Percentiles rank a stretch among this genome's conserved stretches.
Evolutionary conservation across 441 rosid genomes (phyloP).

Genomic region (Dalechampia spathulata): DNA sequence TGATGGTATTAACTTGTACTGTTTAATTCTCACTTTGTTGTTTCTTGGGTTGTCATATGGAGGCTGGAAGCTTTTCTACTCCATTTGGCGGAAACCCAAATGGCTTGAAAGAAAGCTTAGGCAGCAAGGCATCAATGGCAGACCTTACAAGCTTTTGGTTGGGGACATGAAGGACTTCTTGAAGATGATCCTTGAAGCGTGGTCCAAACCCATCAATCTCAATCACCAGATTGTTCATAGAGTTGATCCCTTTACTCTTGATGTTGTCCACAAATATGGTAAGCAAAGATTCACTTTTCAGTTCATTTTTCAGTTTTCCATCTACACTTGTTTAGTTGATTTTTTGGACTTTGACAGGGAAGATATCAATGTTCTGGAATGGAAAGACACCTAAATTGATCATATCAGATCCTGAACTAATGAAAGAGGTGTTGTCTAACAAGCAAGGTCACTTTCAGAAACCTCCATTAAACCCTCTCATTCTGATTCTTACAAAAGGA

Average conservation of each 20-base stretch:
- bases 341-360: conserved; percentile 28
- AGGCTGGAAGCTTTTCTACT: conserved; percentile 15
- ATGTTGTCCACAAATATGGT: conserved; percentile 34
- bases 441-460: conserved; percentile 36
- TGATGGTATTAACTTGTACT: conserved; percentile 5
- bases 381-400: conserved; percentile 38
- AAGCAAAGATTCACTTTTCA: too few species aligned
- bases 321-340: too few species aligned
- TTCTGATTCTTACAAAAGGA: conserved; percentile 31
- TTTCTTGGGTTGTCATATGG: conserved; percentile 16
- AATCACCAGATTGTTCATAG: conserved; percentile 26
- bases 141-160: conserved; percentile 23
- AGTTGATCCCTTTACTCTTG: conserved; percentile 31
- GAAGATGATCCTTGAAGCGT: conserved; percentile 23
- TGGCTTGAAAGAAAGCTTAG: conserved; percentile 22
- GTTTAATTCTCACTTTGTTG: background rate
- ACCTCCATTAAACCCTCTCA: conserved; percentile 27
- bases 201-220: conserved; percentile 30
- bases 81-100: conserved; percentile 41
- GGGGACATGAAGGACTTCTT: conserved; percentile 37
- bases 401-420: conserved; percentile 32
- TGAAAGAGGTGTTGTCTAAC: conserved; percentile 33
- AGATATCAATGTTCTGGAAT: conserved; percentile 32
- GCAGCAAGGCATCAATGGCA: conserved; percentile 33
- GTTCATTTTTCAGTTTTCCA: too few species aligned